Evolutionary conservation across 164 flowering plant genomes (phyloP), one percentile per base, ranked within the genome.

Genomic region (Umbellularia californica): DNA sequence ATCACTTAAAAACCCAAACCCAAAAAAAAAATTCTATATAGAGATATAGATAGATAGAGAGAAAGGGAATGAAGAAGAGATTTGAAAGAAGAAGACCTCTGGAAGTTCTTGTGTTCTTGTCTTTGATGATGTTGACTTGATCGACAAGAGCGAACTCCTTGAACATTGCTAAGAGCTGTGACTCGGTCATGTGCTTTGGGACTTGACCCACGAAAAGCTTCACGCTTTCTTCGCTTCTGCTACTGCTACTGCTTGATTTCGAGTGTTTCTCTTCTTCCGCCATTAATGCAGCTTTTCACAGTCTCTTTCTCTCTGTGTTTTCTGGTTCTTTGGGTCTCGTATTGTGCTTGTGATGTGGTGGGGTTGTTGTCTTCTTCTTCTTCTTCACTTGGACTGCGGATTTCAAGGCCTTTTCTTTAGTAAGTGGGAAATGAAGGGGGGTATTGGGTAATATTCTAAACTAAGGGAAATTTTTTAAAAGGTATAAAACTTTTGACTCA

Each of bases 161-260:
- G 84, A 95, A 95, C 92, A 93, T 79, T 65, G 89, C 79, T 20
- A 92, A 87, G 15, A 93, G 89, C 79, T 95, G 86, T 35, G 84
- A 77, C 80, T 95, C 99, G 19, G 90, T 85, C 98, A 93, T 87
- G 77, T 89, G 85, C 86, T 93, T 95, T 28, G 98, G 99, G 14
- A 95, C 95, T 81, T 95, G 99, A 58, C 98, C 98, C 14, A 95
- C 97, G 81, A 95, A 95, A 60, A 95, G 87, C 88, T 95, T 95
- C 70, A 95, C 99, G 81, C 94, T 87, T 75, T 93, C 98, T 47
- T 86, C 74, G 28, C 55, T 50, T 3, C 71, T 86, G 77, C 83
- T 77, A 41, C 60, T 55, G 60, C 60, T 17, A 15, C 20, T 55
- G 20, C n/a, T 20, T 20, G 81, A 71, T 50, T 80, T 78, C 47